Evolutionary conservation across 352 stramenopile genomes (phyloP).

Genomic region (Globisporangium cederbergense): DNA sequence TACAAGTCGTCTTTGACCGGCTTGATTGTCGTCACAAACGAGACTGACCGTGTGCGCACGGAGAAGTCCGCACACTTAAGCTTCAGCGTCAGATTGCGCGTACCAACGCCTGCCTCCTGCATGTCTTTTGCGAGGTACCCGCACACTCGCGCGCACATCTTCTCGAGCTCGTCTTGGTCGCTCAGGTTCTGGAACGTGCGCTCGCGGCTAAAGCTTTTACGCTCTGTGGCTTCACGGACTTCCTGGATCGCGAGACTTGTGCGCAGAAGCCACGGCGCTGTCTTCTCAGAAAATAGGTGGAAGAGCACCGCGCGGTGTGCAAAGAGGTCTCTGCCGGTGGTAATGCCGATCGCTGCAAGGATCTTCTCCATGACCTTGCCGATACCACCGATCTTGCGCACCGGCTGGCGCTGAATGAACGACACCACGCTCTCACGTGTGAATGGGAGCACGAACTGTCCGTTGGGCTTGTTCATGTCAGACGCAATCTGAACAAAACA

Average conservation of each 20-base stretch:
- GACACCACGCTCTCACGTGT: slow-evolving; percentile 62
- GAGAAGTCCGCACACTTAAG: slow-evolving; percentile 70
- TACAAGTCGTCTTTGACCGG: slow-evolving; percentile 43
- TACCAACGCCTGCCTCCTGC: slow-evolving; percentile 30
- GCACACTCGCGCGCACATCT: slow-evolving; percentile 68
- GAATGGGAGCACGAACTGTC: slow-evolving; percentile 90
- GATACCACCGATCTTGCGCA: slow-evolving; percentile 94
- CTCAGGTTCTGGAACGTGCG: slow-evolving; percentile 57
- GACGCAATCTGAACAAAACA: slow-evolving; percentile 70
- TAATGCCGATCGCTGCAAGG: slow-evolving; percentile 77
- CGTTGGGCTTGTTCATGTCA: slow-evolving; percentile 96
- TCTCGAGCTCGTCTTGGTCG: slow-evolving; percentile 40
- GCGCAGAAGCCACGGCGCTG: slow-evolving; percentile 67
- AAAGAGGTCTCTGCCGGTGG: slow-evolving; percentile 83
- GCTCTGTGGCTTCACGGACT: slow-evolving; percentile 43
- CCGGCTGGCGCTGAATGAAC: slow-evolving; percentile 88
- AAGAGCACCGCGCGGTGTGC: slow-evolving; percentile 49
- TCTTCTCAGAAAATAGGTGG: slow-evolving; percentile 67
- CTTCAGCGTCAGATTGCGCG: slow-evolving; percentile 66
- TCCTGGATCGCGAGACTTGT: slow-evolving; percentile 63
- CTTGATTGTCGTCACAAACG: slow-evolving; percentile 34
- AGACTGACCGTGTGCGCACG: slow-evolving; percentile 50
- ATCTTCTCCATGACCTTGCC: slow-evolving; percentile 95
- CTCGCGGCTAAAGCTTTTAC: slow-evolving; percentile 78
- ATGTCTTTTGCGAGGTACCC: slow-evolving; percentile 55